Evolutionary conservation across 257 asterid genomes (phyloP).

Genomic region (Galeopsis tetrahit): DNA sequence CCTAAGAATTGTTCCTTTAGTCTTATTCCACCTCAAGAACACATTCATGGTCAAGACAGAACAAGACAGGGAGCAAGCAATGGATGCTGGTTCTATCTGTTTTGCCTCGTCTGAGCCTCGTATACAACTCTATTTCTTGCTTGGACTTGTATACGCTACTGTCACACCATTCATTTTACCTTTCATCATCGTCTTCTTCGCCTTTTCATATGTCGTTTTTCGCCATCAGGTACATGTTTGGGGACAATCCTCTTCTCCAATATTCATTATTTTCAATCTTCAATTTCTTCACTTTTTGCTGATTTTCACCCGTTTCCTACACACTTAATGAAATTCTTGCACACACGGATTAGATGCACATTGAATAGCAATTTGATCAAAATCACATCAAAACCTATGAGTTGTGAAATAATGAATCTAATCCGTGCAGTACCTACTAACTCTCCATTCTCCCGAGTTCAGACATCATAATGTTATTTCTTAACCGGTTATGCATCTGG

Average conservation of each 20-base stretch:
- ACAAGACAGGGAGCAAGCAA: constrained; percentile 81
- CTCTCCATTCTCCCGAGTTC: background rate
- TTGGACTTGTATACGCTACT: constrained; percentile 79
- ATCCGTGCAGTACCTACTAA: background rate
- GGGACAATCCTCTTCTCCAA: too few relatives aligned
- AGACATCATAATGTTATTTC: background rate
- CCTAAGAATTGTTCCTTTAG: constrained; percentile 68
- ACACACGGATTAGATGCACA: too few relatives aligned
- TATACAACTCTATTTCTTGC: constrained; percentile 77
- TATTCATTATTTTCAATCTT: too few relatives aligned
- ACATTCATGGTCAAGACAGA: constrained; percentile 91
- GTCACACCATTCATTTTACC: constrained; percentile 85
- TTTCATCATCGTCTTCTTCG: constrained; percentile 85
- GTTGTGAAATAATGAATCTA: too few relatives aligned
- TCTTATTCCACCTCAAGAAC: constrained; percentile 77
- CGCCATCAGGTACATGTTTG: constrained; percentile 80
- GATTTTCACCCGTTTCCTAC: too few relatives aligned
- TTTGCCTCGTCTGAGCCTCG: constrained; percentile 78
- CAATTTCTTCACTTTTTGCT: too few relatives aligned
- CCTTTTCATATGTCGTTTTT: constrained; percentile 73
- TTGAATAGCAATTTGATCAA: too few relatives aligned
- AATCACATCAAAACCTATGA: too few relatives aligned
- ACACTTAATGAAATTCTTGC: too few relatives aligned
- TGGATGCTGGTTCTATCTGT: constrained; percentile 79
- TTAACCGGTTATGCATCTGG: constrained; percentile 8